phyloP scores from a whole-genome alignment of 1,284 basidiomycete species.

The Peniophora sp. region DNA sequence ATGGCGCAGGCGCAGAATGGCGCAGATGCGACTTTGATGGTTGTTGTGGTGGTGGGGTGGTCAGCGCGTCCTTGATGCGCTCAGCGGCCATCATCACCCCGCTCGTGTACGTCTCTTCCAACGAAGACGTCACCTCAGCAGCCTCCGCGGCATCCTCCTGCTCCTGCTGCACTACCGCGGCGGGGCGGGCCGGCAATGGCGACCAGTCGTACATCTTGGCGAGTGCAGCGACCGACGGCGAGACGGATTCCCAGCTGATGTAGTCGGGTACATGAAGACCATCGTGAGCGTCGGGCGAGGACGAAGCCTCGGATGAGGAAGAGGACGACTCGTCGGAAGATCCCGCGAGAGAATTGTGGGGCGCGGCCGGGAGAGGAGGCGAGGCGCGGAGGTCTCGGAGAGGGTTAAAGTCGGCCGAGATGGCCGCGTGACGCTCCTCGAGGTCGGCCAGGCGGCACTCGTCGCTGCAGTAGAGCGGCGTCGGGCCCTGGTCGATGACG shows the following conservation, averaged over 20 bases:
- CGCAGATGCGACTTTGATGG: constrained; percentile 17
- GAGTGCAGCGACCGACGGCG: constrained; percentile 36
- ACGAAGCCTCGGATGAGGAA: constrained; percentile 33
- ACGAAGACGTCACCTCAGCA: constrained; percentile 14
- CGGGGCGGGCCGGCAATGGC: constrained; percentile 28
- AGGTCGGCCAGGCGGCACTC: constrained; percentile 58
- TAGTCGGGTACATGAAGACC: constrained; percentile 17
- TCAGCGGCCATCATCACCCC: constrained; percentile 65
- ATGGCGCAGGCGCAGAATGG: constrained; percentile 14
- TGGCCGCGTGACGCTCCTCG: constrained; percentile 29
- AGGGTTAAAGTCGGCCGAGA: constrained; percentile 39
- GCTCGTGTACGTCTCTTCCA: constrained; percentile 35
- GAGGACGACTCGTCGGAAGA: constrained; percentile 32
- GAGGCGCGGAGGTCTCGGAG: constrained; percentile 25
- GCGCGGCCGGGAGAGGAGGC: constrained; percentile 29
- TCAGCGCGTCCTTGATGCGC: constrained; percentile 43
- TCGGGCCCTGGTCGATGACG: constrained; percentile 67
- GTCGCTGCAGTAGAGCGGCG: constrained; percentile 74
- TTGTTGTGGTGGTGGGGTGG: constrained; percentile 31
- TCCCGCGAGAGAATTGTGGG: constrained; percentile 28
- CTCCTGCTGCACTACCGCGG: constrained; percentile 13
- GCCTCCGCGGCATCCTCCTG: neutral
- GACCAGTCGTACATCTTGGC: constrained; percentile 47
- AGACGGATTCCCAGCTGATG: constrained; percentile 23
- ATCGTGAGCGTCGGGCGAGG: constrained; percentile 18